A percentile compares a stretch with the other conserved stretches of the same genome.
Evolutionary conservation across 148 eudicot species (phyloP).

Genomic region (Rhododendron mucronatum): DNA sequence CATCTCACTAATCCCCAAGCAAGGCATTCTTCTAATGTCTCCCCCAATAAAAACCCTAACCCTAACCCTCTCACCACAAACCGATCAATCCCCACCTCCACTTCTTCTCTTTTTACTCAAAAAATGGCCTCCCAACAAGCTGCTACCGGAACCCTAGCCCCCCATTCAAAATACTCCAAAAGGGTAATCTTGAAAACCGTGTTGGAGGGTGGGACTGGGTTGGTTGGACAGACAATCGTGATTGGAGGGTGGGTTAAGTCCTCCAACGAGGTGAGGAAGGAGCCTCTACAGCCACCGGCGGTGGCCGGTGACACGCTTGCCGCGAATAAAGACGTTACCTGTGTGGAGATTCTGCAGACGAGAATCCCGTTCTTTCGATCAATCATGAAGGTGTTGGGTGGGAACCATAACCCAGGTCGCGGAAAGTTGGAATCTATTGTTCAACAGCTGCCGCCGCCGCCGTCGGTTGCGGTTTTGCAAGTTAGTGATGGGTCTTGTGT

Average conservation of each 20-base stretch:
- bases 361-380: slow-evolving; percentile 54
- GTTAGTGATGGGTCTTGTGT: slow-evolving; percentile 82
- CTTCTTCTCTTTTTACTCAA: not conserved
- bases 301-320: slow-evolving; percentile 1
- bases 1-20: slow-evolving; percentile 21
- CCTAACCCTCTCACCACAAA: not conserved
- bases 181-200: slow-evolving; percentile 60
- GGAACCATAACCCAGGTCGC: slow-evolving; percentile 21
- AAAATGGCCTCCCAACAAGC: slow-evolving; percentile 30
- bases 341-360: slow-evolving; percentile 62
- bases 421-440: slow-evolving; percentile 28
- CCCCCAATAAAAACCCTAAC: slow-evolving; percentile 18
- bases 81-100: not conserved
- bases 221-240: slow-evolving; percentile 55
- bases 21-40: slow-evolving; percentile 28
- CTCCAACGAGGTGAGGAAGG: slow-evolving; percentile 58
- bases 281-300: slow-evolving; percentile 19
- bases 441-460: slow-evolving; percentile 33
- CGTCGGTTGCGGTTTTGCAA: slow-evolving; percentile 47
- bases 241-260: slow-evolving; percentile 96
- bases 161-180: slow-evolving; percentile 53
- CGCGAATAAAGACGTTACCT: slow-evolving; percentile 41
- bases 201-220: slow-evolving; percentile 45
- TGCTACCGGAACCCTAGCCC: slow-evolving; percentile 11
- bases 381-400: slow-evolving; percentile 65